Conservation (phyloP, 2,329 filamentous ascomycete genomes). For the Penicillium corylophilum region DNA sequence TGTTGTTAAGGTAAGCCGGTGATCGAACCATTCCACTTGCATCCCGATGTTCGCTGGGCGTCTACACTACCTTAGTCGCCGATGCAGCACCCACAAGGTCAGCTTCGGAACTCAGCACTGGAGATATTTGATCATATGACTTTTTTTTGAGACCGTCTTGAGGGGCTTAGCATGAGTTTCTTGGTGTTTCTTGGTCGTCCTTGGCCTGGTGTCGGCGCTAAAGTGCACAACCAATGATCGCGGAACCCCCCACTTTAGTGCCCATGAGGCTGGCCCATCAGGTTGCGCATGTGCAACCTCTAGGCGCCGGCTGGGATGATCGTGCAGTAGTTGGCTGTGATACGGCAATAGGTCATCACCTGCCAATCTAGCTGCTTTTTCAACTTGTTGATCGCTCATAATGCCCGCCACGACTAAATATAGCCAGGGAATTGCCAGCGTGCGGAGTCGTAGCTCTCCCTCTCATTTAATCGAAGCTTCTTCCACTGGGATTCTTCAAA, state of each 20-base stretch:
- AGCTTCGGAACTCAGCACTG: too few species aligned
- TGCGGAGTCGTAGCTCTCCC: constrained; percentile 10
- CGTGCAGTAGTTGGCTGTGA: constrained; percentile 22
- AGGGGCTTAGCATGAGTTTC: too few species aligned
- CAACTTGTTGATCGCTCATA: neutral
- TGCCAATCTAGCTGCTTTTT: constrained; percentile 1
- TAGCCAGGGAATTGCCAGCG: constrained; percentile 8
- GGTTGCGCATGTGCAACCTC: constrained; percentile 3
- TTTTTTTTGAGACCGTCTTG: too few species aligned
- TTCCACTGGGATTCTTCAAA: too few species aligned
- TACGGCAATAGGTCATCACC: constrained; percentile 1
- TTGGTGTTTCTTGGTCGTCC: neutral
- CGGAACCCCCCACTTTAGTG: constrained; percentile 2
- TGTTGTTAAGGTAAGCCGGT: too few species aligned
- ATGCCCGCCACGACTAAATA: constrained; percentile 9
- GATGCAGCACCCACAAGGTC: too few species aligned
- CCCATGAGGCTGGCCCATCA: constrained; percentile 10
- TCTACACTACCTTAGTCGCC: too few species aligned
- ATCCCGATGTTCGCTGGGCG: too few species aligned
- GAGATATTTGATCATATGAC: too few species aligned
- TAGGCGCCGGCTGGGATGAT: constrained; percentile 20
- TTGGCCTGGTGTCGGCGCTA: neutral
- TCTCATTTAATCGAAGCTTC: neutral
- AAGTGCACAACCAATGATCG: neutral
- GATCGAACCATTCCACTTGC: too few species aligned